These are phyloP conservation scores for Monilinia fructicola DNA, from an alignment of 2,329 filamentous ascomycete genomes.

Conservation along the genomic window DNA sequence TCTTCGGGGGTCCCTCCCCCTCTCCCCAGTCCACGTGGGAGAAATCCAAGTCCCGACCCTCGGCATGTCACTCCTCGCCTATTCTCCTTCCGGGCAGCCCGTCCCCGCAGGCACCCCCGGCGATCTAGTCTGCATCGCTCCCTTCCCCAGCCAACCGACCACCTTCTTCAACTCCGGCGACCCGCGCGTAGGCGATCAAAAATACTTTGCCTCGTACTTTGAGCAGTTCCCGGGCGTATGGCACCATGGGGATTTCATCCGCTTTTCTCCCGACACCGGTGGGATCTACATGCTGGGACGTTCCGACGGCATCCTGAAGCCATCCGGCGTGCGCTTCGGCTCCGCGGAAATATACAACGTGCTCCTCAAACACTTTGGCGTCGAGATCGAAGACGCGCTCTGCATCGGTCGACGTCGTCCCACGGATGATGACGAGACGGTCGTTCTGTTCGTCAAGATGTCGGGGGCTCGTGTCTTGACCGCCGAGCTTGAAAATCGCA, in stretches of 20 bases:
- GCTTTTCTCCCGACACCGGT: constrained; percentile 66
- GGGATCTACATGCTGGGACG: constrained; percentile 88
- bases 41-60: constrained; percentile 77
- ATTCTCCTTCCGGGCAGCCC: constrained; percentile 49
- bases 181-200: constrained; percentile 57
- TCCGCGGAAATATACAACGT: constrained; percentile 96
- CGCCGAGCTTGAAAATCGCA: constrained; percentile 58
- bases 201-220: constrained; percentile 85
- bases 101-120: constrained; percentile 65
- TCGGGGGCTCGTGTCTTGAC: constrained; percentile 49
- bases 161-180: constrained; percentile 70
- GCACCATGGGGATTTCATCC: constrained; percentile 94
- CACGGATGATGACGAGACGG: constrained; percentile 37
- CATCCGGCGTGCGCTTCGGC: constrained; percentile 86
- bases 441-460: constrained; percentile 88
- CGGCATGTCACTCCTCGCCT: constrained; percentile 71
- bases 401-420: constrained; percentile 75
- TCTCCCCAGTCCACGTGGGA: constrained; percentile 69
- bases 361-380: constrained; percentile 77
- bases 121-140: constrained; percentile 80
- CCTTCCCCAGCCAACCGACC: constrained; percentile 89
- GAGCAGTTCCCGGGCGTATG: constrained; percentile 75
- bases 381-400: constrained; percentile 78
- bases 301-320: constrained; percentile 91
- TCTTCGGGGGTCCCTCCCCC: constrained; percentile 83